Evolutionary conservation across 169 alveolate genomes (phyloP), one percentile per base, ranked within the genome.

Genomic region (Haemoproteus tartakovskyi): DNA sequence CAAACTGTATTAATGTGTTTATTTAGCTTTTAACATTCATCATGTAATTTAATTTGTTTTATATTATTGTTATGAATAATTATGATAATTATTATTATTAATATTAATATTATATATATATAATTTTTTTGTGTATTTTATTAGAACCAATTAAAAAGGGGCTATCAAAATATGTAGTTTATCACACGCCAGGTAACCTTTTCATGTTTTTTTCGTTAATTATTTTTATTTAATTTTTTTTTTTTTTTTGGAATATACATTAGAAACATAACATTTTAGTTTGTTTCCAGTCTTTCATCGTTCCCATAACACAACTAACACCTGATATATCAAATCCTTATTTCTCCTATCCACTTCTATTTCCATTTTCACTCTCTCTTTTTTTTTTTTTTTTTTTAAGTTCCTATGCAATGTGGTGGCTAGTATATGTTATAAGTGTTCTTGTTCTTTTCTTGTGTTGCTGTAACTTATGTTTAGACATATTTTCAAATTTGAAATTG

Each of bases 401-500:
- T 27, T n/a, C 82, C 9, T 67, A 67, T 19, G 67, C 82, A 45
- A 67, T 67, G 54, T 67, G 82, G 82, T 67, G 82, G 82, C 54
- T 67, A 27, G 41, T 67, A 14, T 67, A 67, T 22, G 45, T 67
- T 33, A 52, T 67, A 9, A 67, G 82, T 27, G 63, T 67, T 6
- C 26, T 67, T 54, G 70, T 67, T n/a, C 29, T 67, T 29, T 67
- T 67, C 82, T 38, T 67, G 11, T 67, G 70, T 38, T 67, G 82
- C 33, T 67, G 82, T 37, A 67, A 67, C 41, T 37, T 67, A 51
- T 67, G 82, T 37, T 67, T 67, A 21, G 59, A 54, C 37, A 26
- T 67, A 46, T 27, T 67, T 30, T 67, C 82, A 14, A 52, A 51
- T 16, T 67, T 70, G 14, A 6, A 52, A 37, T 40, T 67, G 12